Evolutionary conservation across 2,329 filamentous ascomycete species (phyloP).

Genomic region (Epichloe hybrida): DNA sequence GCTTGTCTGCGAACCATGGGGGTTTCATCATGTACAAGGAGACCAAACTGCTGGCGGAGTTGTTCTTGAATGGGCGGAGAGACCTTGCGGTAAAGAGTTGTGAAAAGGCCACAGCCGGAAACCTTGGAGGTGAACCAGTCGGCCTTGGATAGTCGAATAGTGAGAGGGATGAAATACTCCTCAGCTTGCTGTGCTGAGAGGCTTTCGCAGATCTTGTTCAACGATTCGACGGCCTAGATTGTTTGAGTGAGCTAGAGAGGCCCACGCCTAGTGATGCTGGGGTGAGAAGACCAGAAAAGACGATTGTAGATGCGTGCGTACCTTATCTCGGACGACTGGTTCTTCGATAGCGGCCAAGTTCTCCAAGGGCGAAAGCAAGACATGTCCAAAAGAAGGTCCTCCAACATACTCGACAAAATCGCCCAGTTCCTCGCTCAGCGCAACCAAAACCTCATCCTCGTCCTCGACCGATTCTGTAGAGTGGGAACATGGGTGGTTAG

Average conservation of each 20-base stretch:
- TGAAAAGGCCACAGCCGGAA: slow-evolving; percentile 91
- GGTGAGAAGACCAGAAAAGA: background rate
- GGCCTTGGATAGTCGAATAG: slow-evolving; percentile 90
- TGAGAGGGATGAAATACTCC: slow-evolving; percentile 92
- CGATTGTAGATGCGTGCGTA: slow-evolving; percentile 25
- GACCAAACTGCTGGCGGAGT: slow-evolving; percentile 80
- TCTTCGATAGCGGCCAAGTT: slow-evolving; percentile 98
- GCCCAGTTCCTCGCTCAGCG: slow-evolving; percentile 91
- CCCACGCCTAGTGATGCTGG: too few species aligned
- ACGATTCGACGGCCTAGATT: slow-evolving; percentile 80
- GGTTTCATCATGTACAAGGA: slow-evolving; percentile 93
- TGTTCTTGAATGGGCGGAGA: slow-evolving; percentile 78
- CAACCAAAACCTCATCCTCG: slow-evolving; percentile 95
- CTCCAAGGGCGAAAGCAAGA: slow-evolving; percentile 91
- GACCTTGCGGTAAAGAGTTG: slow-evolving; percentile 83
- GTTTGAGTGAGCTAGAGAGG: slow-evolving; percentile 3
- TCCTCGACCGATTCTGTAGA: slow-evolving; percentile 89
- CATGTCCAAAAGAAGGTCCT: slow-evolving; percentile 84
- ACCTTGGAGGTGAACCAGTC: slow-evolving; percentile 99
- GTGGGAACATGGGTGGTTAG: background rate
- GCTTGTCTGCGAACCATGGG: slow-evolving; percentile 97
- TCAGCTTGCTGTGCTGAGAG: slow-evolving; percentile 87
- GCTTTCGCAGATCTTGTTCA: slow-evolving; percentile 97
- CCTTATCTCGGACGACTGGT: slow-evolving; percentile 95
- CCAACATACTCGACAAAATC: slow-evolving; percentile 97